Evolutionary conservation across 495 filamentous ascomycete species (phyloP).

Genomic region (Hypoxylon subgilvum): DNA sequence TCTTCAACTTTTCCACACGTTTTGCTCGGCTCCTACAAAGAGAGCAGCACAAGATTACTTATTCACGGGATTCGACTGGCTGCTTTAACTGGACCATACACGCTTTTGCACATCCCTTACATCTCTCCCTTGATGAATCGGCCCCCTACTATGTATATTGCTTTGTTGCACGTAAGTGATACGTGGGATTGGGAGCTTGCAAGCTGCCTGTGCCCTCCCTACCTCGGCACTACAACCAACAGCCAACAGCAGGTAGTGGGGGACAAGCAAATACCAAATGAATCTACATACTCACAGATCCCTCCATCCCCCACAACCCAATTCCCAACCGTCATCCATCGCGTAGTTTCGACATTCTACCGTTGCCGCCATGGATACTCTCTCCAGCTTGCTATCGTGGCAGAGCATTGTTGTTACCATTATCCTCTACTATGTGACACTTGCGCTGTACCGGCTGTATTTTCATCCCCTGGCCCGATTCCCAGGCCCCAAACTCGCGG

Average conservation of each 20-base stretch:
- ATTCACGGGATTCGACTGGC: no score
- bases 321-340: constrained; percentile 7
- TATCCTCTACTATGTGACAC: constrained; percentile 15
- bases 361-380: constrained; percentile 16
- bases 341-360: constrained; percentile 6
- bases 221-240: constrained; percentile 3
- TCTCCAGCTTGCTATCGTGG: constrained; percentile 13
- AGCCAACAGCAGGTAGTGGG: no score
- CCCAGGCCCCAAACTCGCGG: constrained; percentile 59
- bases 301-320: background rate
- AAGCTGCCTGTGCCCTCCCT: background rate
- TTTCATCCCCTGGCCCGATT: constrained; percentile 54
- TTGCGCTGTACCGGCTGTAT: constrained; percentile 51
- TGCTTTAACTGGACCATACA: no score
- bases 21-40: no score
- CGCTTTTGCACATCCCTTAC: no score
- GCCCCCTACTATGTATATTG: background rate
- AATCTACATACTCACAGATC: background rate
- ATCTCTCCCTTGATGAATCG: no score
- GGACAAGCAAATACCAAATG: background rate
- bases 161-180: background rate
- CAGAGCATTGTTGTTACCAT: constrained; percentile 14
- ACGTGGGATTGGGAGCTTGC: background rate
- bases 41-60: no score
- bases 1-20: no score